Evolutionary conservation across 768 basidiomycete species (phyloP), one percentile per base, ranked within the genome.

Genomic region (Phaeotremella fagi): DNA sequence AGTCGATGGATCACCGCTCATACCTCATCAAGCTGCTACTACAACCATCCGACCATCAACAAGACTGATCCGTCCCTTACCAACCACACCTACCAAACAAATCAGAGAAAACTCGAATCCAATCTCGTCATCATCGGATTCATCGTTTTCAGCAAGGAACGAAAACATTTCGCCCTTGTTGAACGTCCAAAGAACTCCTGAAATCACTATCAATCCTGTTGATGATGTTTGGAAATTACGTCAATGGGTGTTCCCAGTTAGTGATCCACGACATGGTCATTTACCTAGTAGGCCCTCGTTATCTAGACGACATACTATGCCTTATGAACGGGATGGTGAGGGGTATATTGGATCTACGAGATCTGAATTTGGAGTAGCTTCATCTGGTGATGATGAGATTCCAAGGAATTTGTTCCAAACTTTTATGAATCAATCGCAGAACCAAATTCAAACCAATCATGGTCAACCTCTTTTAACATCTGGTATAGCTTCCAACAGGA

Each of bases 1-100:
- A 1, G 50, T 29, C 26, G 51, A 57, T 26, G 56, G 56, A 3
- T 52, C 50, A 23, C 56, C 56, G 5, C 46, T 57, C 14, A 41
- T 57, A 2, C 56, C 56, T 22, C 18, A 46, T 9, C 38, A 12
- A 12, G 12, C 20, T 9, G 38, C 12, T 20, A 18, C 31, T 33
- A 33, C 31, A 7, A 7, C 12, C 38, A 14, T 41, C 38, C 7
- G 22, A n/a, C n/a, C n/a, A n/a, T n/a, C n/a, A n/a, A n/a, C n/a
- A n/a, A n/a, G n/a, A n/a, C n/a, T n/a, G n/a, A n/a, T n/a, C n/a
- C n/a, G n/a, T n/a, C n/a, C n/a, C n/a, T n/a, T n/a, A n/a, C n/a
- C n/a, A n/a, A n/a, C n/a, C n/a, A n/a, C n/a, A n/a, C n/a, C 38
- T 41, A 22, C 18, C 20, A 12, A 41, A 6, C 20, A 6, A 41